Base-by-base conservation (phyloP, 2,329 filamentous ascomycete species). In the Penicillium sclerotiorum region DNA sequence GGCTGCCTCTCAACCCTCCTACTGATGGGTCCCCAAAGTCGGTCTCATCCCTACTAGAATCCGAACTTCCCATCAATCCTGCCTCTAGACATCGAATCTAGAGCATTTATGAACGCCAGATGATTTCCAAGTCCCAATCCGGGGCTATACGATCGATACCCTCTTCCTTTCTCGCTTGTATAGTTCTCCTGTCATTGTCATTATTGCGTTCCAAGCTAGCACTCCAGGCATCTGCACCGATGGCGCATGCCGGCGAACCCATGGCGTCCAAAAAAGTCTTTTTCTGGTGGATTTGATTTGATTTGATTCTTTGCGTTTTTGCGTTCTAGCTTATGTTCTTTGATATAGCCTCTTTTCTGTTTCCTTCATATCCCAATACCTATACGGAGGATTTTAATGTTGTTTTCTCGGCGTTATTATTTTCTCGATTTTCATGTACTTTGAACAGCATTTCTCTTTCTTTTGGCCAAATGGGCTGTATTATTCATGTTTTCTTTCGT, bases 31-130 rank as follows among this genome's bases (percentile, higher is more conserved):
- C 12, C n/a, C 12, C 11, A 5, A 11, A 15, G 12, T n/a, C 30
- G 13, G 28, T 41, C 9, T 18, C 45, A 2, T 49, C 40, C 6
- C 44, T 57, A 11, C 32, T 36, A 20, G 38, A 47, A 40, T 66
- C 63, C 13, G 52, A 56, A 47, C 47, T 67, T 28, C 65, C 65
- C 11, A 67, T 67, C 49, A 67, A 67, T 32, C 65, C 65, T 13
- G 59, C 60, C 41, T 63, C 61, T 45, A 48, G 50, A 39, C 52
- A 60, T 50, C 51, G 25, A 42, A 30, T 49, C 45, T 43, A 45
- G 44, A 50, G 30, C 53, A 43, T 22, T 36, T 38, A 46, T 38
- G 43, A 46, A 38, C 33, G 43, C 43, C 43, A 45, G 23, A 45
- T 45, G 43, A 36, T 55, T 61, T 57, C 52, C 51, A 50, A 38